Base-by-base conservation (phyloP, 345 rosid genomes). In the Aethionema arabicum region DNA sequence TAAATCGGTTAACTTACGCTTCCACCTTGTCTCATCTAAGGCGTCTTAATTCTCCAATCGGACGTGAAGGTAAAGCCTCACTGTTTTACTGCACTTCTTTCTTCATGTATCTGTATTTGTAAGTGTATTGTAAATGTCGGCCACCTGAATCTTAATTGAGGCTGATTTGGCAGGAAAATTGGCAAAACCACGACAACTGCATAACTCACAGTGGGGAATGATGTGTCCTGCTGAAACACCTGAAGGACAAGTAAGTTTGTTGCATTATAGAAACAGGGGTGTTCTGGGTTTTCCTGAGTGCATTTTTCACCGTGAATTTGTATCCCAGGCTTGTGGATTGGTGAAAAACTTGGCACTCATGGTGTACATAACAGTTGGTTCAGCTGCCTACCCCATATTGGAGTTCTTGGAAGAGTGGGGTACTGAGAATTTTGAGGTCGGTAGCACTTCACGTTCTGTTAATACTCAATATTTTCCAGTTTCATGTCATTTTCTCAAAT, bases 191-290 rank as follows among this genome's bases (percentile, higher is more conserved):
- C 80, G 99, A 72, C 97, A 93, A 68, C 79, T 93, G 78, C 99
- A 93, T 76, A 93, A 93, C 77, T 93, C 99, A 61, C 99, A 93
- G 59, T 93, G 99, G 99, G 99, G 97, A 68, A 93, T 93, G 97
- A 93, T 93, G 99, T 93, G 99, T 75, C 99, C 99, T 15, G 97
- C 99, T 66, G 99, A 90, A 76, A 93, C 99, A 67, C 99, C 99
- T 54, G 99, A 93, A 83, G 99, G 99, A 72, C 99, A 93, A 81
- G 97, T 93, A 70, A 14, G 37, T 2, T 37, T 51, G 47, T 70
- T 3, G 16, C 51, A 9, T 59, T 51, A 16, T 8, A 77, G 76
- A 76, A 7, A 31, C 29, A 61, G 33, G 11, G 31, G 39, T 52
- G 11, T 62, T 59, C 41, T 21, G 38, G 55, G 6, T 42, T 11